Conservation (phyloP, 805 yeast species). For the Schwanniomyces sp. region DNA sequence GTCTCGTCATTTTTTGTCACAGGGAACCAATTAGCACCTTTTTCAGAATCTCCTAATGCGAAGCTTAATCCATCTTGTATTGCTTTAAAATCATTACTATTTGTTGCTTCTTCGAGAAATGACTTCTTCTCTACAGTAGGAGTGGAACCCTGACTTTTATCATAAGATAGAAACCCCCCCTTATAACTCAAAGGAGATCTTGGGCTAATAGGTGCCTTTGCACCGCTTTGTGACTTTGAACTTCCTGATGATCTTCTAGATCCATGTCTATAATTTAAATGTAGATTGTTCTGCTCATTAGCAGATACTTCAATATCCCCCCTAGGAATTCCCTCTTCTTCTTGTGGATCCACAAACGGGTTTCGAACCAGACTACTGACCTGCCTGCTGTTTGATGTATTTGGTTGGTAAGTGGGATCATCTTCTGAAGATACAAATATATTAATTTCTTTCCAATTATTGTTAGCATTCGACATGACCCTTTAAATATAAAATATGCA, state of each 20-base stretch:
- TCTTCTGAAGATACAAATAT: not conserved
- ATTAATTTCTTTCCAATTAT: not conserved
- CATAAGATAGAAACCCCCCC: not conserved
- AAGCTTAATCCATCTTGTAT: constrained; percentile 31
- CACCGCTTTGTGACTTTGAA: not conserved
- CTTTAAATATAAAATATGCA: not conserved
- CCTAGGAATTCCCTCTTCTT: not conserved
- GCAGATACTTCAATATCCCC: not conserved
- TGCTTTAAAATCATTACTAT: constrained; percentile 29
- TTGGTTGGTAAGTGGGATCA: not conserved
- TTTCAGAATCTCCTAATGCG: constrained; percentile 30
- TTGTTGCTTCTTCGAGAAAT: constrained; percentile 22
- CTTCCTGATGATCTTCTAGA: not conserved
- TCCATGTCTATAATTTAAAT: not conserved
- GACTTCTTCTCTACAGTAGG: constrained; percentile 8
- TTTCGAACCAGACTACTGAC: not conserved
- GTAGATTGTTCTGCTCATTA: not conserved
- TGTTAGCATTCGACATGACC: not conserved
- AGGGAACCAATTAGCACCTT: constrained; percentile 32
- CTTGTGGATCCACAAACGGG: not conserved
- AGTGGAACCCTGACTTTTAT: not conserved
- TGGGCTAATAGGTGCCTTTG: not conserved
- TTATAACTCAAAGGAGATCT: not conserved
- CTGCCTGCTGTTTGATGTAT: not conserved
- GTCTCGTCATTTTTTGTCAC: not conserved